A percentile compares a stretch with the other conserved stretches of the same genome.
Conservation (phyloP, 768 basidiomycete genomes). For the Lactifluus volemus region DNA sequence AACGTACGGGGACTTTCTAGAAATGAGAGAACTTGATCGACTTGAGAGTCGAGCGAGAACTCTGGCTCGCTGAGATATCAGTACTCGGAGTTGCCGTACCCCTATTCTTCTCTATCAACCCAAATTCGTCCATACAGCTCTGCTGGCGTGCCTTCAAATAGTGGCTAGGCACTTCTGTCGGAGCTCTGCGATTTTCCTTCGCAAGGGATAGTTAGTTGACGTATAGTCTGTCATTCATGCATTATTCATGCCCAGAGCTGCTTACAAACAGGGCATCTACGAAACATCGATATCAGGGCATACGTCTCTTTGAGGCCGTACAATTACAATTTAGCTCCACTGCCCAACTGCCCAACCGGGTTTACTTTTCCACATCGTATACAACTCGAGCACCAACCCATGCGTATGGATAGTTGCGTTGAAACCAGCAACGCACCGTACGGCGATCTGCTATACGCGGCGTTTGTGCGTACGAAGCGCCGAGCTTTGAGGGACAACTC, state of each 20-base stretch:
- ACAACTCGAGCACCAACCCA: slow-evolving; percentile 77
- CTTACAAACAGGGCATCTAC: background rate
- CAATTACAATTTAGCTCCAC: background rate
- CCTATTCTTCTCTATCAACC: background rate
- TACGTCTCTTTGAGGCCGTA: background rate
- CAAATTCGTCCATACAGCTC: background rate
- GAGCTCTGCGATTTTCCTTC: too few species aligned
- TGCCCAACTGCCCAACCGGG: background rate
- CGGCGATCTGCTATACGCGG: slow-evolving; percentile 73
- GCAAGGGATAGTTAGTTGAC: background rate
- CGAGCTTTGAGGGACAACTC: slow-evolving; percentile 46
- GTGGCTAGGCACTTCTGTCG: background rate
- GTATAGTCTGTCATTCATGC: background rate
- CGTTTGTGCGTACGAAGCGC: slow-evolving; percentile 82
- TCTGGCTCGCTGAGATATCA: too few species aligned
- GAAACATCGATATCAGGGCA: background rate
- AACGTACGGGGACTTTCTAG: background rate
- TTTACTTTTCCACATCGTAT: slow-evolving; percentile 35
- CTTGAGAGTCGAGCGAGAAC: background rate
- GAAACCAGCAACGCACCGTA: slow-evolving; percentile 85
- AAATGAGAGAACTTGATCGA: background rate
- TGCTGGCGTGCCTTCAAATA: background rate
- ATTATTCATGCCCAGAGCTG: background rate
- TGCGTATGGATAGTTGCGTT: slow-evolving; percentile 81
- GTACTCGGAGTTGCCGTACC: too few species aligned